A percentile compares a stretch with the other conserved stretches of the same genome.
Evolutionary conservation across 495 filamentous ascomycete genomes (phyloP).

Genomic region (Lophium mytilinum): DNA sequence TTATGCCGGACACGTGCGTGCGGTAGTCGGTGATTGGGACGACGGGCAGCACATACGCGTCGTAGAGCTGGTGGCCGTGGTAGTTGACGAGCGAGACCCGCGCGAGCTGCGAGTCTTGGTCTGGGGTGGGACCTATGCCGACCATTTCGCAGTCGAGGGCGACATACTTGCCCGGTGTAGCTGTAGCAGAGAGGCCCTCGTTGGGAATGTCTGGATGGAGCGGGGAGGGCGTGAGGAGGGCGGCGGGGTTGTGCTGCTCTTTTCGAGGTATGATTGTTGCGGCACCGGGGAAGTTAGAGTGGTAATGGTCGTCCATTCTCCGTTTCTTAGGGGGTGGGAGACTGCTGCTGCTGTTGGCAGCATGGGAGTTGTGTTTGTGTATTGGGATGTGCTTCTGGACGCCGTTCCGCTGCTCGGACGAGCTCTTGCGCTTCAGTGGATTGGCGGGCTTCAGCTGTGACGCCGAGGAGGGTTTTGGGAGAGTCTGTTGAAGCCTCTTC

Average conservation of each 20-base stretch:
- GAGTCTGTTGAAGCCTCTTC: conserved; percentile 35
- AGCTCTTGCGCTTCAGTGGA: conserved; percentile 28
- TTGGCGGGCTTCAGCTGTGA: conserved; percentile 7
- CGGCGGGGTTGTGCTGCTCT: conserved; percentile 2
- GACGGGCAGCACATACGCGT: conserved; percentile 75
- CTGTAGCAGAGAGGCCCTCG: conserved; percentile 39
- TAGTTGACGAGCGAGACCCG: conserved; percentile 85
- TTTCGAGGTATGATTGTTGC: neutral
- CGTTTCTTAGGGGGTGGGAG: conserved; percentile 20
- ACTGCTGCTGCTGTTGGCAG: neutral
- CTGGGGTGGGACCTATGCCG: conserved; percentile 53
- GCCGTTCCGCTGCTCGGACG: conserved; percentile 3
- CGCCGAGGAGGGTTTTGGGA: conserved; percentile 12
- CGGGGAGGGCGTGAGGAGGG: conserved; percentile 18
- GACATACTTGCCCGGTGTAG: conserved; percentile 74
- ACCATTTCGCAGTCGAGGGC: conserved; percentile 99
- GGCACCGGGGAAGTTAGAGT: conserved; percentile 13
- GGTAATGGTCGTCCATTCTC: conserved; percentile 12
- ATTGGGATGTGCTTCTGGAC: neutral
- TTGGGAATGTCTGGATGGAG: conserved; percentile 31
- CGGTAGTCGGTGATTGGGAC: conserved; percentile 80
- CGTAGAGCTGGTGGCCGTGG: conserved; percentile 82
- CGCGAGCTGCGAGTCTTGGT: conserved; percentile 63
- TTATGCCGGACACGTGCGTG: conserved; percentile 74
- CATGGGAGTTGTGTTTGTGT: neutral